Conservation (phyloP, 2,329 filamentous ascomycete genomes). For the Pseudodiploospora longispora region DNA sequence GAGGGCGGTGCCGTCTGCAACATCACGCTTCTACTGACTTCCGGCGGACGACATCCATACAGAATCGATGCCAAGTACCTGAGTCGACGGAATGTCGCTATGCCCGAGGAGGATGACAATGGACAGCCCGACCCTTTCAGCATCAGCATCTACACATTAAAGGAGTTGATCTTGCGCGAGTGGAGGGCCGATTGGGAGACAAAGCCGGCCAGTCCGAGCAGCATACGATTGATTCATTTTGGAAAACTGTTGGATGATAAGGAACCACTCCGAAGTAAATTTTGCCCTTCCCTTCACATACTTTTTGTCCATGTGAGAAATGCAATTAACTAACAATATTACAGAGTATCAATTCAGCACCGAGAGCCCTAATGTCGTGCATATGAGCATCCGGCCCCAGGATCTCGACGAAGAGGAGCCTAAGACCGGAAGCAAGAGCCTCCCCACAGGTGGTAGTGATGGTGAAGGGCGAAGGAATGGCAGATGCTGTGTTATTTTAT, state of each 20-base stretch:
- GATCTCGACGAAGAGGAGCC: conserved; percentile 78
- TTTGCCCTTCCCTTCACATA: conserved; percentile 4
- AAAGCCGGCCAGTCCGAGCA: conserved; percentile 76
- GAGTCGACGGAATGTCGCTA: conserved; percentile 66
- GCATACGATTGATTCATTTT: conserved; percentile 86
- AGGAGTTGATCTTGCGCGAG: conserved; percentile 86
- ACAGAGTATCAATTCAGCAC: conserved; percentile 72
- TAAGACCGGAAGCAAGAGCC: conserved; percentile 51
- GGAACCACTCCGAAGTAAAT: conserved; percentile 70
- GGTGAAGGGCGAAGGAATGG: conserved; percentile 32
- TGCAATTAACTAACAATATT: conserved; percentile 3
- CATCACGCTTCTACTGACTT: conserved; percentile 78
- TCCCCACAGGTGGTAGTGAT: conserved; percentile 32
- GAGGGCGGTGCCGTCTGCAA: conserved; percentile 44
- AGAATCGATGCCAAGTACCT: conserved; percentile 84
- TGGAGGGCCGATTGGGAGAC: conserved; percentile 91
- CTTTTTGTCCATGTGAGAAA: background rate
- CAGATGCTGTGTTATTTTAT: conserved; percentile 45
- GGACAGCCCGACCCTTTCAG: conserved; percentile 70
- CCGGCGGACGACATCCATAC: conserved; percentile 78
- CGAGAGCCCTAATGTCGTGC: conserved; percentile 75
- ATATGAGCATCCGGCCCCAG: conserved; percentile 86
- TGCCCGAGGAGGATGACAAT: conserved; percentile 55
- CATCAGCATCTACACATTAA: conserved; percentile 88
- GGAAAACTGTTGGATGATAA: conserved; percentile 89